Conservation (phyloP, 2,329 filamentous ascomycete species). For the Claviceps purpurea region DNA sequence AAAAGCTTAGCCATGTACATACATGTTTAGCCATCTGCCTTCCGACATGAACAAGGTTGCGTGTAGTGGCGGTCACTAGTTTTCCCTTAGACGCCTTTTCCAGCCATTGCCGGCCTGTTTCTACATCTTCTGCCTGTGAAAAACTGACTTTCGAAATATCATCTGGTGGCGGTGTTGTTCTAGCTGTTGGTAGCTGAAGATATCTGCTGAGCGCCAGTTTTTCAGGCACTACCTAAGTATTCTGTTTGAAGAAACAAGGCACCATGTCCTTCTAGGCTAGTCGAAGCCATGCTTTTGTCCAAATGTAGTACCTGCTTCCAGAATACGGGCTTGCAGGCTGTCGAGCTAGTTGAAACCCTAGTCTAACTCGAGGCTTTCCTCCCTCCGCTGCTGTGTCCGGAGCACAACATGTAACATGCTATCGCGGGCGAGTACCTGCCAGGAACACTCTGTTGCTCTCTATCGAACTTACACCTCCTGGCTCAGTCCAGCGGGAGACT, state of each 20-base stretch:
- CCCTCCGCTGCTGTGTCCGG: not conserved
- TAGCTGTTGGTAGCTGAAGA: no score
- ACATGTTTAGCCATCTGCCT: not conserved
- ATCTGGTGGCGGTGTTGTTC: no score
- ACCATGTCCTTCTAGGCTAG: not conserved
- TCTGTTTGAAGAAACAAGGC: not conserved
- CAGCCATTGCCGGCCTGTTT: no score
- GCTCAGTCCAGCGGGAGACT: not conserved
- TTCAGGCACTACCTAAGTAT: no score
- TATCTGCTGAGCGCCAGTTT: no score
- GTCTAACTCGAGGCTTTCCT: not conserved
- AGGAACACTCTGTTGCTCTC: no score
- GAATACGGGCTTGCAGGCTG: not conserved
- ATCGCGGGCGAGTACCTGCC: not conserved
- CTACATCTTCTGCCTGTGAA: no score
- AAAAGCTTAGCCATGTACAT: not conserved
- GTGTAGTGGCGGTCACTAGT: not conserved
- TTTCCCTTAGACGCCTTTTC: not conserved
- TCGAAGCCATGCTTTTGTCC: conserved; percentile 1
- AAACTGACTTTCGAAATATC: no score
- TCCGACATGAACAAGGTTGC: not conserved
- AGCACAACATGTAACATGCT: not conserved
- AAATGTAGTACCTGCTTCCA: not conserved
- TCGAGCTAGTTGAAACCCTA: not conserved
- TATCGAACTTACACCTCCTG: not conserved